Conservation (phyloP, 306 rosid genomes). For the Morella rubra region DNA sequence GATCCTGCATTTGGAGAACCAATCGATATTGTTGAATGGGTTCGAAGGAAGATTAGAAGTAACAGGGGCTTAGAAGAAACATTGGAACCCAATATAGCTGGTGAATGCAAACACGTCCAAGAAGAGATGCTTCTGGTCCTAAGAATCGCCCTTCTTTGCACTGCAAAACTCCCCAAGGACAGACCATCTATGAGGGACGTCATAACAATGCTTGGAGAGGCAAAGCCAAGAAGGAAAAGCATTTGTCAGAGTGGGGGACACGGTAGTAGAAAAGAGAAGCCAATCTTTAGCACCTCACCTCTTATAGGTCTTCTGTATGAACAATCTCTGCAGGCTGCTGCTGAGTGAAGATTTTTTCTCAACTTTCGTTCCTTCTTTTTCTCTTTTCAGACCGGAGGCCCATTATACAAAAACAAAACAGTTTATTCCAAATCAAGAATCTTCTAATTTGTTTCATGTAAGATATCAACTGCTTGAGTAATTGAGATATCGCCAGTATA, state of each 20-base stretch:
- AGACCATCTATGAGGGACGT: constrained; percentile 83
- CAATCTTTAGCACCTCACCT: constrained; percentile 55
- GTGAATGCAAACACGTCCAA: constrained; percentile 69
- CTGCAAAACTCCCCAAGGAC: constrained; percentile 79
- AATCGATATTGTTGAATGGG: constrained; percentile 66
- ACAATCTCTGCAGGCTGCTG: constrained; percentile 13
- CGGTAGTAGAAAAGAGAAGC: constrained; percentile 44
- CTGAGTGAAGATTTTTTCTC: not conserved
- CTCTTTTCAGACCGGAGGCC: not conserved
- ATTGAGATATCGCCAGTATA: not conserved
- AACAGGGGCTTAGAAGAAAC: constrained; percentile 49
- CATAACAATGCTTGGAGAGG: constrained; percentile 84
- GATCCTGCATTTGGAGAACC: constrained; percentile 60
- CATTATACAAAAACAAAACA: too few species aligned
- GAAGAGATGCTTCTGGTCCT: constrained; percentile 94
- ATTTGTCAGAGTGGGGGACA: constrained; percentile 46
- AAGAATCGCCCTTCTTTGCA: constrained; percentile 70
- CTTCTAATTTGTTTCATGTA: not conserved
- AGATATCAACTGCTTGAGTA: constrained; percentile 1
- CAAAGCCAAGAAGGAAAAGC: constrained; percentile 87
- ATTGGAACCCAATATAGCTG: constrained; percentile 60
- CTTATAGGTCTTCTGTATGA: constrained; percentile 42
- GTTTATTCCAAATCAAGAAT: not conserved
- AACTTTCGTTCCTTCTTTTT: not conserved
- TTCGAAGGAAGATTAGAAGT: constrained; percentile 46